Percentiles rank a stretch among this genome's conserved stretches.
These are phyloP conservation scores for Dissophora globulifera DNA, from an alignment of 192 early-diverging fungal species.

Conservation along the genomic window DNA sequence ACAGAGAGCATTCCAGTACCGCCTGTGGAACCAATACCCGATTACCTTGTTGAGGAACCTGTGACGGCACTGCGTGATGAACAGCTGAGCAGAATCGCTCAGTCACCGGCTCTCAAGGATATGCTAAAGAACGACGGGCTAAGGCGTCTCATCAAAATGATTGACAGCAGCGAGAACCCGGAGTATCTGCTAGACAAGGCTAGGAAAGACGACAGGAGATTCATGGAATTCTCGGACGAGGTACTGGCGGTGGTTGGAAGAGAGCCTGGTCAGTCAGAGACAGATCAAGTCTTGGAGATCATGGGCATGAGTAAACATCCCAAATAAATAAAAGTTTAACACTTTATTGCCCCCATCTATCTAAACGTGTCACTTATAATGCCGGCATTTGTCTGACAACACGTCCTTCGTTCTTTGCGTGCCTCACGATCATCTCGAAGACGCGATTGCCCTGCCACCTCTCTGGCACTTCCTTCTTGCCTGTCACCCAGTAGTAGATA, in stretches of 20 bases:
- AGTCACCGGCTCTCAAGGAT: conserved; percentile 27
- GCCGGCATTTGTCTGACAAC: conserved; percentile 89
- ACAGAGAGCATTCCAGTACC: conserved; percentile 45
- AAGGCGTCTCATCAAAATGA: conserved; percentile 26
- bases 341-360: too few species aligned
- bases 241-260: conserved; percentile 30
- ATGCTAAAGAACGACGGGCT: conserved; percentile 39
- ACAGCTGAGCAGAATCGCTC: conserved; percentile 22
- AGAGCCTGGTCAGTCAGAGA: conserved; percentile 28
- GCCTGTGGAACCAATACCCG: conserved; percentile 26
- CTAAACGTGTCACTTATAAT: conserved; percentile 36
- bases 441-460: conserved; percentile 59
- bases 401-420: conserved; percentile 81
- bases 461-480: conserved; percentile 72
- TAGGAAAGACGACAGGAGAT: conserved; percentile 35
- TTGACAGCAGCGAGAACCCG: conserved; percentile 51
- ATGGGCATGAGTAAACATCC: conserved; percentile 33
- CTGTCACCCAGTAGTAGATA: conserved; percentile 92
- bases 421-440: conserved; percentile 73
- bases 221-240: conserved; percentile 49
- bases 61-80: conserved; percentile 31
- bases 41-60: conserved; percentile 43
- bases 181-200: conserved; percentile 43
- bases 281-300: conserved; percentile 43
- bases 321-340: too few species aligned